Evolutionary conservation across 2,329 filamentous ascomycete species (phyloP), one percentile per base, ranked within the genome.

Genomic region (Colletotrichum karsti): DNA sequence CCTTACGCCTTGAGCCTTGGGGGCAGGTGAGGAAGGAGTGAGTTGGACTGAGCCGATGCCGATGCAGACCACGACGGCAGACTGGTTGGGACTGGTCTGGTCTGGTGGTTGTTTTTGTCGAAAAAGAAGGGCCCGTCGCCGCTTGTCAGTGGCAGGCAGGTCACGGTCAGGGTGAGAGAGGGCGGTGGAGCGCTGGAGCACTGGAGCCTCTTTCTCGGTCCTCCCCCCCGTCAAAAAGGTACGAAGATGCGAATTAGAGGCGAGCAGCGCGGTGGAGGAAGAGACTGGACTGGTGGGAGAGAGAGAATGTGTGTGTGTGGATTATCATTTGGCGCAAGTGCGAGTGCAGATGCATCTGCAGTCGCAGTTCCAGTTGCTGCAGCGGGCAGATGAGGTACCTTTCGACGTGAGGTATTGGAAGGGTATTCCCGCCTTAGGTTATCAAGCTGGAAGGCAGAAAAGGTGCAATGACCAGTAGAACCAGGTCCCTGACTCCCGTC

Each of bases 41-140:
- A 67, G 64, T 67, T 67, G 60, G 60, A 67, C 28, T 53, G 46
- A 28, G 33, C 33, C 33, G 12, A 53, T 41, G 54, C 64, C 46
- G 46, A 53, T 64, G 37, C 53, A 58, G 60, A 39, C 48, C 46
- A 28, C 13, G 20, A 60, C 44, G 20, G 46, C 35, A 35, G 50
- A 30, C 56, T 35, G 41, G 50, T 41, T 35, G 9, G 20, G 63
- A 53, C 50, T 50, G 58, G 46, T 53, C 48, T 53, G 46, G 51
- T 57, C 44, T 60, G 57, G 54, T 58, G 60, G 46, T 67, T 67
- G 64, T 67, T 67, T 67, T 67, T 58, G 64, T 67, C 60, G 46
- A 64, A 53, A 57, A 54, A 59, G 60, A 63, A 53, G 64, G 60
- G 48, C 64, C 60, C 60, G 33, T 50, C 57, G 46, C 60, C 44